A percentile compares a stretch with the other conserved stretches of the same genome.
phyloP scores from a whole-genome alignment of 768 basidiomycete species.

The Xanthoconium purpureum region DNA sequence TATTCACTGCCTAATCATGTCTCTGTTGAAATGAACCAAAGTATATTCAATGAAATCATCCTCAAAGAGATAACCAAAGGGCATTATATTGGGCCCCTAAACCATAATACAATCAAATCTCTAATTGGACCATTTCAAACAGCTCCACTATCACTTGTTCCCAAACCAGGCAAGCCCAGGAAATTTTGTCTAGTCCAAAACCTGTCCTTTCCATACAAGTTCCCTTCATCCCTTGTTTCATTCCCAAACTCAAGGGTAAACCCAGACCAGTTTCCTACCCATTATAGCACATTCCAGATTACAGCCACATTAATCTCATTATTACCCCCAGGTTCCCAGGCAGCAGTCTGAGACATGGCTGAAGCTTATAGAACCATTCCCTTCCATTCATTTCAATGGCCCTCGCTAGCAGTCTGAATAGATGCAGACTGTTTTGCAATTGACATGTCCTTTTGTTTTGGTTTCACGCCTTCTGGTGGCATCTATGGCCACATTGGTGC shows the following conservation, averaged over 20 bases:
- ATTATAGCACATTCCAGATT: neutral
- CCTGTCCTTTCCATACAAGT: neutral
- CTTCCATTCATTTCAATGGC: neutral
- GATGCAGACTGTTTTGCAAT: accelerated
- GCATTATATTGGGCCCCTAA: neutral
- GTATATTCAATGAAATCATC: neutral
- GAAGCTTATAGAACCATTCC: neutral
- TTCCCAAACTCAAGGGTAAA: neutral
- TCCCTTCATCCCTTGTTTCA: neutral
- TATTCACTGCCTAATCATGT: neutral
- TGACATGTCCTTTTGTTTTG: neutral
- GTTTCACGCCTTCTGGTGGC: neutral
- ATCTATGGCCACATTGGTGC: neutral
- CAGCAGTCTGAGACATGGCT: neutral
- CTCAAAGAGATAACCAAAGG: neutral
- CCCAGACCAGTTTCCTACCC: neutral
- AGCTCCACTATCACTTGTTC: neutral
- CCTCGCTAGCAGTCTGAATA: accelerated
- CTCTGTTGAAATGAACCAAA: neutral
- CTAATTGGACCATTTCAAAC: neutral
- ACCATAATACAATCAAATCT: accelerated
- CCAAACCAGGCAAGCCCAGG: neutral
- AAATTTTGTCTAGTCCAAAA: neutral
- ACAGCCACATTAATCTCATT: neutral
- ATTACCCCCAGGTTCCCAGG: neutral